Evolutionary conservation across 23 red algal species (phyloP).

Genomic region (Gracilariopsis chorda): DNA sequence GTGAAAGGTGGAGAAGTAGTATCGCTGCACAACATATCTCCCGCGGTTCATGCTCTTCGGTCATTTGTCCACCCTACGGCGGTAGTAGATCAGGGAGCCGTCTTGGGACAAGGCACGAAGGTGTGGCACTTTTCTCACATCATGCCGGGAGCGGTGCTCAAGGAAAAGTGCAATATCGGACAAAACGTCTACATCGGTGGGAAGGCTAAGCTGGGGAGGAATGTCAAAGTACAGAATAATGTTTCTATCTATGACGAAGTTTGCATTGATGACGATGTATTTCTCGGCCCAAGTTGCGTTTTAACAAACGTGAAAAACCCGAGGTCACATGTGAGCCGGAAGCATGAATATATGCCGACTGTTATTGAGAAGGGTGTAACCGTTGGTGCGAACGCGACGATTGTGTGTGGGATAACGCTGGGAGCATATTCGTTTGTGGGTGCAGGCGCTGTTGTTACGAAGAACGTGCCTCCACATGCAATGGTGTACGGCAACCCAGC

Average conservation of each 20-base stretch:
- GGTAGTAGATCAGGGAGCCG: slow-evolving; percentile 51
- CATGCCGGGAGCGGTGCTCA: slow-evolving; percentile 42
- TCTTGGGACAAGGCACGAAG: slow-evolving; percentile 41
- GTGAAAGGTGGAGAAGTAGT: not conserved
- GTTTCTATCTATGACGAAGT: slow-evolving; percentile 74
- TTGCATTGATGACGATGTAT: slow-evolving; percentile 63
- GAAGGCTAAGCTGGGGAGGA: slow-evolving; percentile 21
- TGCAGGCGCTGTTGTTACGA: slow-evolving; percentile 76
- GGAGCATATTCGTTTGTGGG: slow-evolving; percentile 46
- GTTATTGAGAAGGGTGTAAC: slow-evolving; percentile 30
- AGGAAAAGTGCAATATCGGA: slow-evolving; percentile 40
- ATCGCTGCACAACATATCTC: not conserved
- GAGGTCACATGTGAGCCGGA: slow-evolving; percentile 25
- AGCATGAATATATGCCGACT: slow-evolving; percentile 15
- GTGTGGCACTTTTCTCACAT: slow-evolving; percentile 85
- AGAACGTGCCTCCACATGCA: slow-evolving; percentile 54
- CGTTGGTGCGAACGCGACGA: slow-evolving; percentile 56
- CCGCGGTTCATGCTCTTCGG: not conserved
- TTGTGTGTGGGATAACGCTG: slow-evolving; percentile 72
- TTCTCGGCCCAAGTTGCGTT: slow-evolving; percentile 71
- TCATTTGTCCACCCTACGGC: slow-evolving; percentile 52
- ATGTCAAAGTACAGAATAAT: slow-evolving; percentile 75
- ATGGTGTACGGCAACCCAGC: slow-evolving; percentile 78
- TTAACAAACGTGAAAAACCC: slow-evolving; percentile 72
- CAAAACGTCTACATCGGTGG: slow-evolving; percentile 77